Base-by-base conservation (phyloP, 2,329 filamentous ascomycete species). In the Didymella keratinophila region DNA sequence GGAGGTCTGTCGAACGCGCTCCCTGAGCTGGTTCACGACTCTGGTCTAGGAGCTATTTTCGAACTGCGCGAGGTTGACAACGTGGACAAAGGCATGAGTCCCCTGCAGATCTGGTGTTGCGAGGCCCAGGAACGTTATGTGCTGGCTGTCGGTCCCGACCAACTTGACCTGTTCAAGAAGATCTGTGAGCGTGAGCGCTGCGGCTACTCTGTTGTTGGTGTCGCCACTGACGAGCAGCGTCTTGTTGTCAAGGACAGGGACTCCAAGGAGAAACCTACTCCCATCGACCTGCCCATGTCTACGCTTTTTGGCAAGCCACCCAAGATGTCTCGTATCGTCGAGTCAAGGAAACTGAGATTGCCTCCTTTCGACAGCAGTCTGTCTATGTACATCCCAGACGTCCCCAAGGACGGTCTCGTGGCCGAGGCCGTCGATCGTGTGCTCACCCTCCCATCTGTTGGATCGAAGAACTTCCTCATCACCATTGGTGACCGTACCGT, bases 61-160 rank as follows among this genome's bases (percentile, higher is more conserved):
- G 94, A 99, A 78, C 84, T 99, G n/a, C 88, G 95, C 63, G 92
- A 98, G 71, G 85, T 99, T 36, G 93, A 97, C 74, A 97, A 87
- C 74, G 91, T 92, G 2, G 95, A 98, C 77, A 87, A 84, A 64
- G 90, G 92, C 73, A 94, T 99, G 90, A 97, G 92, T 71, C 95
- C 95, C 20, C 86, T 99, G 57, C 92, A 98, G 75, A 97, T 99
- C 45, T 98, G 94, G 93, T 97, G 95, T 78, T 96, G 94, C 69
- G 94, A 98, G 76, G 92, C 95, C 0, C 95, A 99, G 75, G 95
- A 99, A 78, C 86, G 95, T 75, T 99, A 99, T 71, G 95, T 99
- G 8, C 82, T 99, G 69, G 88, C 96, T 9, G 87, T 99, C 62
- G 92, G 93, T 60, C 86, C 87, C 50, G 89, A 95, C 20, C 84